A percentile compares a stretch with the other conserved stretches of the same genome.
phyloP scores from a whole-genome alignment of 805 yeast species.

The Wickerhamomyces chambardii region DNA sequence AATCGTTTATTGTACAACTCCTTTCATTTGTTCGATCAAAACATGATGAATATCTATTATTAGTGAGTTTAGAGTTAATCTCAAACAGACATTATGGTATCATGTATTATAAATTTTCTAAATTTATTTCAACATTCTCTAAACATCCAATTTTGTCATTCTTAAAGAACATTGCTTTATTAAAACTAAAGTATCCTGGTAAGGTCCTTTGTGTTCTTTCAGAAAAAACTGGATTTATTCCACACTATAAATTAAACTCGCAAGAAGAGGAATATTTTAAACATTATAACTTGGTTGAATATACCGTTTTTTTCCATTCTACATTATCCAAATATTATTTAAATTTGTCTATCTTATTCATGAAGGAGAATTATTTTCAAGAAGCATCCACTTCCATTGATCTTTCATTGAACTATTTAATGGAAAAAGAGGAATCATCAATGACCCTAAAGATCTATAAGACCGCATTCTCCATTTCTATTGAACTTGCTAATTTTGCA shows the following conservation, averaged over 20 bases:
- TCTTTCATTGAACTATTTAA: background rate
- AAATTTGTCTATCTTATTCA: conserved; percentile 27
- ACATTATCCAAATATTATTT: conserved; percentile 27
- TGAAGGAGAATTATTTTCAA: conserved; percentile 18
- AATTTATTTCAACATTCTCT: conserved; percentile 4
- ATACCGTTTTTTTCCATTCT: conserved; percentile 17
- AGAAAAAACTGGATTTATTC: conserved; percentile 18
- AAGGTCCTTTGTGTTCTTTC: conserved; percentile 23
- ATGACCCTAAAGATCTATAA: conserved; percentile 13
- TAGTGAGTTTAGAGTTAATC: conserved; percentile 5
- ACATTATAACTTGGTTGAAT: conserved; percentile 8
- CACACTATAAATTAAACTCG: conserved; percentile 11
- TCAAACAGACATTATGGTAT: conserved; percentile 4
- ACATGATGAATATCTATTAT: conserved; percentile 8
- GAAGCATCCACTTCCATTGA: conserved; percentile 27
- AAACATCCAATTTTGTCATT: conserved; percentile 11
- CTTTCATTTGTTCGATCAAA: too few relatives aligned
- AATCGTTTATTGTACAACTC: too few relatives aligned
- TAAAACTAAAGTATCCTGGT: conserved; percentile 16
- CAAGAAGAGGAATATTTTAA: conserved; percentile 14
- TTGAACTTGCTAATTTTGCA: conserved; percentile 20
- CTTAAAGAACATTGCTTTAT: conserved; percentile 13
- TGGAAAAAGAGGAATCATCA: conserved; percentile 10
- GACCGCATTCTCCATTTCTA: conserved; percentile 17
- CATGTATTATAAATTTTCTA: conserved; percentile 8